Evolutionary conservation across 2,329 filamentous ascomycete genomes (phyloP).

Genomic region (Zymoseptoria brevis): DNA sequence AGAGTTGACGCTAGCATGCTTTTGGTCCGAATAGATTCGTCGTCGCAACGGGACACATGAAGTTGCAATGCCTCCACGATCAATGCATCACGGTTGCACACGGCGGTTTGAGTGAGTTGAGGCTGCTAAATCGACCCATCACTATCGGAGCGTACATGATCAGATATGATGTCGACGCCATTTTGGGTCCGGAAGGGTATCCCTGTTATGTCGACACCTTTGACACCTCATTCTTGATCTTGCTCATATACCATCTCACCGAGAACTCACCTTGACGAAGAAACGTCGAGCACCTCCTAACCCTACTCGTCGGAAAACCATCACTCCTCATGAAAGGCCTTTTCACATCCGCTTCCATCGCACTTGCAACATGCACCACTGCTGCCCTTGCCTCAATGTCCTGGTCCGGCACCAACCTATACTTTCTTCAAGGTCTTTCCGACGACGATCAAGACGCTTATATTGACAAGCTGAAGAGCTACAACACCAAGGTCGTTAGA

Average conservation of each 20-base stretch:
- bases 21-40: neutral
- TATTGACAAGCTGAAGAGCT: conserved; percentile 1
- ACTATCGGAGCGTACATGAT: neutral
- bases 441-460: conserved; percentile 3
- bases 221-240: neutral
- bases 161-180: neutral
- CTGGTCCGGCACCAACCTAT: conserved; percentile 5
- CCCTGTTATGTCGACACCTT: neutral
- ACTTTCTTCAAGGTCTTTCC: neutral
- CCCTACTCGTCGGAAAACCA: neutral
- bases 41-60: neutral
- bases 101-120: neutral
- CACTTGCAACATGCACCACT: neutral
- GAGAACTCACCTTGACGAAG: neutral
- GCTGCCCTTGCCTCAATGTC: neutral
- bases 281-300: neutral
- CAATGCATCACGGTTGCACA: neutral
- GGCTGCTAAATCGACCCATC: neutral
- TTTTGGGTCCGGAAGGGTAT: neutral
- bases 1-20: neutral
- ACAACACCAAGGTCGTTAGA: conserved; percentile 4
- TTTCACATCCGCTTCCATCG: neutral
- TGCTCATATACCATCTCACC: neutral
- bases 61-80: neutral
- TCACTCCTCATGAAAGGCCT: neutral